Conservation (phyloP, 2,329 filamentous ascomycete genomes). For the Epicoccum sorghinum region DNA sequence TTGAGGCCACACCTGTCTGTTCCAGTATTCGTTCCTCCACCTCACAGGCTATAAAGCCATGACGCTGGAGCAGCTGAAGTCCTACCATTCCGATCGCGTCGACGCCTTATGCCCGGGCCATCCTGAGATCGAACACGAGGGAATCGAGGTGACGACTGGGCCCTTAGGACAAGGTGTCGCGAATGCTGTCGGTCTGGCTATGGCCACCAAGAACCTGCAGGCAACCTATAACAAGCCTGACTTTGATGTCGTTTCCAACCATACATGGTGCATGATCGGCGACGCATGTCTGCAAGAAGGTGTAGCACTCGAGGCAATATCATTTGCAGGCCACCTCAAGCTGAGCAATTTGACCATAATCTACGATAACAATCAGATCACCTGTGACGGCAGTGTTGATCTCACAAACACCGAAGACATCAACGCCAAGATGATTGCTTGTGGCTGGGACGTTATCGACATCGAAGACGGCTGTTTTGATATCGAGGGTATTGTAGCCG, state of each 20-base stretch:
- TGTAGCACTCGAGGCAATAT: slow-evolving; percentile 63
- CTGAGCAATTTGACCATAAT: slow-evolving; percentile 64
- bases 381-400: slow-evolving; percentile 64
- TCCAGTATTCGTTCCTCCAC: slow-evolving; percentile 61
- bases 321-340: slow-evolving; percentile 61
- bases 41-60: slow-evolving; percentile 60
- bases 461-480: slow-evolving; percentile 60
- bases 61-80: slow-evolving; percentile 64
- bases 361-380: slow-evolving; percentile 67
- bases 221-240: slow-evolving; percentile 60
- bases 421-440: slow-evolving; percentile 63
- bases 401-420: slow-evolving; percentile 62
- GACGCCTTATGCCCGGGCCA: slow-evolving; percentile 62
- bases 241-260: slow-evolving; percentile 57
- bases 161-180: slow-evolving; percentile 66
- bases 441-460: slow-evolving; percentile 62
- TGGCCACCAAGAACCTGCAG: slow-evolving; percentile 62
- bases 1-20: slow-evolving; percentile 59
- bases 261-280: slow-evolving; percentile 63
- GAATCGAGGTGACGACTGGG: slow-evolving; percentile 65
- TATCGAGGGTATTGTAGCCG: slow-evolving; percentile 55
- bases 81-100: slow-evolving; percentile 57
- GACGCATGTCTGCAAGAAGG: slow-evolving; percentile 66
- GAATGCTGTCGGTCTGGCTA: slow-evolving; percentile 65
- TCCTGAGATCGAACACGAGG: slow-evolving; percentile 64